A percentile compares a stretch with the other conserved stretches of the same genome.
Conservation (phyloP, 495 filamentous ascomycete genomes). For the Penicillium samsonianum region DNA sequence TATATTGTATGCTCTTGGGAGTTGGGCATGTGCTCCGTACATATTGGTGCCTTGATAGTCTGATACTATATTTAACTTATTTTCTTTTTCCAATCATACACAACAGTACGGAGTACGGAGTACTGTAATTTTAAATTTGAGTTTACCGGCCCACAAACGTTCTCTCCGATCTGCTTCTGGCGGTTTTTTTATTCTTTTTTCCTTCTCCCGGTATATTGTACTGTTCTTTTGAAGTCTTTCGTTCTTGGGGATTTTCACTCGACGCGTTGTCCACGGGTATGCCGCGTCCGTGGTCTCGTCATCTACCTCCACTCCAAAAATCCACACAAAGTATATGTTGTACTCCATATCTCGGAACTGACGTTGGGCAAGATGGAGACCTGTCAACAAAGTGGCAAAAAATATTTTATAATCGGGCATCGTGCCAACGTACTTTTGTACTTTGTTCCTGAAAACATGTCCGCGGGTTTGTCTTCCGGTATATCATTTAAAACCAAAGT, state of each 20-base stretch:
- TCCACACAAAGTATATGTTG: too few species aligned
- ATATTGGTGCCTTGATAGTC: slow-evolving; percentile 2
- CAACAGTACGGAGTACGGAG: too few species aligned
- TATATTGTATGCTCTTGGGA: neutral
- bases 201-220: neutral
- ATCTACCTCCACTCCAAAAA: neutral
- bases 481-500: neutral
- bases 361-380: neutral
- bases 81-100: slow-evolving; percentile 3
- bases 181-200: neutral
- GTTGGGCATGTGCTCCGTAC: neutral
- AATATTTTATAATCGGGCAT: too few species aligned
- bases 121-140: slow-evolving; percentile 5
- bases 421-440: neutral
- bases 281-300: neutral
- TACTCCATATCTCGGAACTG: too few species aligned
- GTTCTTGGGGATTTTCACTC: neutral
- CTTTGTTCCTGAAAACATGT: neutral
- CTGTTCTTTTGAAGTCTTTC: neutral
- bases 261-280: neutral
- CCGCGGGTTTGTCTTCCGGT: neutral
- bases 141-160: neutral
- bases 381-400: too few species aligned
- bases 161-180: neutral
- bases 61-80: slow-evolving; percentile 8